These are phyloP conservation scores for Caloboletus inedulis DNA, from an alignment of 1,284 basidiomycete species.

Conservation along the genomic window DNA sequence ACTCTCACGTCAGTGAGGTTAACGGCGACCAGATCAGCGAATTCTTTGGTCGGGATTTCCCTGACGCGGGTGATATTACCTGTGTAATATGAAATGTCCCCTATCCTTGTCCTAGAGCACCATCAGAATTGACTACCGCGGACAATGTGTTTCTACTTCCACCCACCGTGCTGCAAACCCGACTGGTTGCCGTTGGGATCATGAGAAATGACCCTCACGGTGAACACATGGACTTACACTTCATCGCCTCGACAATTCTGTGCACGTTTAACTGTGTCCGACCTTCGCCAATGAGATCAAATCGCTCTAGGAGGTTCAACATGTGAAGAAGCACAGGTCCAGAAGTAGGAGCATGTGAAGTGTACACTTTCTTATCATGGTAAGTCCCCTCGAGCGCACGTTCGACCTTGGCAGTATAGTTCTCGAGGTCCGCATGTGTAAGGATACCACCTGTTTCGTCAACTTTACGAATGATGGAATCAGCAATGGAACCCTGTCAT, in stretches of 20 bases:
- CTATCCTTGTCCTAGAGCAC: slow-evolving; percentile 66
- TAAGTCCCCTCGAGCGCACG: slow-evolving; percentile 78
- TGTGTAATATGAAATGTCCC: slow-evolving; percentile 63
- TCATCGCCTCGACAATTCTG: slow-evolving; percentile 72
- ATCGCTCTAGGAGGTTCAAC: slow-evolving; percentile 75
- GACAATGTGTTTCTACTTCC: slow-evolving; percentile 5
- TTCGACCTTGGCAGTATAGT: slow-evolving; percentile 70
- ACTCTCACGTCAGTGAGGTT: slow-evolving; percentile 78
- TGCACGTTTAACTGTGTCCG: slow-evolving; percentile 62
- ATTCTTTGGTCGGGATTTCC: slow-evolving; percentile 71
- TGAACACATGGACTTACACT: slow-evolving; percentile 47
- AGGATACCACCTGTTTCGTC: slow-evolving; percentile 75
- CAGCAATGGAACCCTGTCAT: slow-evolving; percentile 67
- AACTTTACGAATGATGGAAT: slow-evolving; percentile 68
- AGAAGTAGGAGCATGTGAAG: slow-evolving; percentile 78
- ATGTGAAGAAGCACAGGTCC: slow-evolving; percentile 79
- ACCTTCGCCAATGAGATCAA: slow-evolving; percentile 49
- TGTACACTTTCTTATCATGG: slow-evolving; percentile 77
- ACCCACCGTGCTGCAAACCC: slow-evolving; percentile 68
- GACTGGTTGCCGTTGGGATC: slow-evolving; percentile 35
- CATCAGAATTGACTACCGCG: slow-evolving; percentile 10
- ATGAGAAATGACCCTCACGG: slow-evolving; percentile 14
- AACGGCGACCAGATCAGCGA: slow-evolving; percentile 54
- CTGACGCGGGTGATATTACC: slow-evolving; percentile 56
- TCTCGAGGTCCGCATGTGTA: slow-evolving; percentile 64